Percentiles rank a stretch among this genome's conserved stretches.
Conservation (phyloP, 805 yeast species). For the Sugiyamaella lignohabitans region DNA sequence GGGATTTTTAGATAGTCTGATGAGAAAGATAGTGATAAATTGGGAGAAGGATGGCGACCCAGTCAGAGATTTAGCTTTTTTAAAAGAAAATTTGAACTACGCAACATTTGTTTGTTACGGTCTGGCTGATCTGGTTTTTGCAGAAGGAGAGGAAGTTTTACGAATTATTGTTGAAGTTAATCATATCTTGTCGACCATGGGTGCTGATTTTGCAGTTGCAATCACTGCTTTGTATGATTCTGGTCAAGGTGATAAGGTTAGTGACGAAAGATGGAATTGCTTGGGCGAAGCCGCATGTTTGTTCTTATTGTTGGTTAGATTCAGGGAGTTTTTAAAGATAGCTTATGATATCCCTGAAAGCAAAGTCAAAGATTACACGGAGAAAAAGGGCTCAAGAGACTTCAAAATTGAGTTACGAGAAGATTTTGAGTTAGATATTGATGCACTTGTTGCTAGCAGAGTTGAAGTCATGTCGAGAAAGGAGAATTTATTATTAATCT, state of each 20-base stretch:
- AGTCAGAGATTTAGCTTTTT: constrained; percentile 25
- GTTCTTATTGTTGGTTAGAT: background rate
- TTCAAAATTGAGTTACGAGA: background rate
- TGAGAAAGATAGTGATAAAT: constrained; percentile 19
- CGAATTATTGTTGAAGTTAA: constrained; percentile 41
- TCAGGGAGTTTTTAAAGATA: constrained; percentile 2
- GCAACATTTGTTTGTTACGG: constrained; percentile 36
- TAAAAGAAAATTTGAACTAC: constrained; percentile 26
- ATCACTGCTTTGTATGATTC: background rate
- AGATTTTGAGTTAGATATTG: background rate
- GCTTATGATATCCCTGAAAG: constrained; percentile 6
- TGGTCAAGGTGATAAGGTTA: background rate
- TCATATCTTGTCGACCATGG: constrained; percentile 37
- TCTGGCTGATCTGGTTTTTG: constrained; percentile 36
- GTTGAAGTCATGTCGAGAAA: background rate
- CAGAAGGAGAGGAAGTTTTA: constrained; percentile 47
- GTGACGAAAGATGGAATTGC: background rate
- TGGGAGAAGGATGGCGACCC: constrained; percentile 24
- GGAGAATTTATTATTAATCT: background rate
- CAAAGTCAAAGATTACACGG: background rate
- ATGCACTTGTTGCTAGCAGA: too few relatives aligned
- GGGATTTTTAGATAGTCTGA: constrained; percentile 36
- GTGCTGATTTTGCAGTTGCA: constrained; percentile 17
- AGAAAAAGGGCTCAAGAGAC: background rate
- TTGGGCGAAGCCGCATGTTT: background rate